These are phyloP conservation scores for Platismatia glauca DNA, from an alignment of 495 filamentous ascomycete genomes.

Conservation along the genomic window DNA sequence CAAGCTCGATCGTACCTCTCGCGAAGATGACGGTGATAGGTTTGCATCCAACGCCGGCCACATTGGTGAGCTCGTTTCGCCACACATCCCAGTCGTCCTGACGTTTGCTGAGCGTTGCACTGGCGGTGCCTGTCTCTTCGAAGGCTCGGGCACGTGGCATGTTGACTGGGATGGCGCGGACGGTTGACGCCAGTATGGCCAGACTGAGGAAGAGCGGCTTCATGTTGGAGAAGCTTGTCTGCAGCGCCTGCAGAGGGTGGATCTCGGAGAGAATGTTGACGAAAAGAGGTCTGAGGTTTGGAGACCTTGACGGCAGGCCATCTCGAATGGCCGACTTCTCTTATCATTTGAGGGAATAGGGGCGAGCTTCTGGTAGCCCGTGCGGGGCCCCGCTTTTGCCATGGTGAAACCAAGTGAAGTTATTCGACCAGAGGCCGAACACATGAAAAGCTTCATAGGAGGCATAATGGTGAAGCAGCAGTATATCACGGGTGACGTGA, in stretches of 20 bases:
- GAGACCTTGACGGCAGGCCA: neutral
- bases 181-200: conserved; percentile 25
- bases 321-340: neutral
- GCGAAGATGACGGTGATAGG: conserved; percentile 36
- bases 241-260: neutral
- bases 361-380: neutral
- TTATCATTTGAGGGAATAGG: neutral
- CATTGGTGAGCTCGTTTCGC: conserved; percentile 29
- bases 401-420: neutral
- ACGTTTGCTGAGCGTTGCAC: conserved; percentile 9
- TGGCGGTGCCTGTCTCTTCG: conserved; percentile 10
- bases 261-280: neutral
- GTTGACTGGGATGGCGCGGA: conserved; percentile 11
- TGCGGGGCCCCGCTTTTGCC: neutral
- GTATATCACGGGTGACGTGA: neutral
- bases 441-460: neutral
- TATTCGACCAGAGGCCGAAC: neutral
- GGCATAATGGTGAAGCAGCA: neutral
- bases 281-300: neutral
- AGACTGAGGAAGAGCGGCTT: conserved; percentile 25
- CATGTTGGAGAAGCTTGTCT: conserved; percentile 20
- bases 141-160: conserved; percentile 9
- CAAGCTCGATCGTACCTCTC: conserved; percentile 34
- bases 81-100: conserved; percentile 19
- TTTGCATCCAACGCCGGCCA: conserved; percentile 23